Percentiles rank a stretch among this genome's conserved stretches.
Evolutionary conservation across 495 filamentous ascomycete species (phyloP).

Genomic region (Aspergillus nanangensis): DNA sequence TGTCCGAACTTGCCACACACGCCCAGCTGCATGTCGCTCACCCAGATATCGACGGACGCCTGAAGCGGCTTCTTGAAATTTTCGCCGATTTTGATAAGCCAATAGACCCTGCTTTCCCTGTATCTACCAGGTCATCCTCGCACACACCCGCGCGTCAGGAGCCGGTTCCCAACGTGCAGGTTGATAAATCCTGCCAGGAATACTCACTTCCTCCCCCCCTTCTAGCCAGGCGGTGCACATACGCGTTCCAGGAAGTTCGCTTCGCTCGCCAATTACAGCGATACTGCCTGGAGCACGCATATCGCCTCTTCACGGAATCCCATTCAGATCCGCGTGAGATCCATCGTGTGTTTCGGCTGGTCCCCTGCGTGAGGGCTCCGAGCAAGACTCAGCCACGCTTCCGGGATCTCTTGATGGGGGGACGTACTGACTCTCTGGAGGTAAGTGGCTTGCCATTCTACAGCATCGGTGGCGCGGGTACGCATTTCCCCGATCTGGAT

Average conservation of each 20-base stretch:
- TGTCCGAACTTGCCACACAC: background rate
- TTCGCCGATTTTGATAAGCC: background rate
- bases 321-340: constrained; percentile 44
- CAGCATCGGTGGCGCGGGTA: constrained; percentile 64
- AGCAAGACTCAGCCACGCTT: constrained; percentile 45
- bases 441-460: constrained; percentile 56
- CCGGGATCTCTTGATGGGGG: constrained; percentile 22
- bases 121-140: background rate
- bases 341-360: constrained; percentile 62
- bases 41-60: constrained; percentile 2
- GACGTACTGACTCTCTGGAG: constrained; percentile 38
- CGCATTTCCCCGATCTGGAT: constrained; percentile 35
- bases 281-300: constrained; percentile 57
- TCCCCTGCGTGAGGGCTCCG: constrained; percentile 52
- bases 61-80: background rate
- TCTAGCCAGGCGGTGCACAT: constrained; percentile 24
- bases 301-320: constrained; percentile 54
- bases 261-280: constrained; percentile 70
- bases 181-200: background rate
- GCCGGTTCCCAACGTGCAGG: background rate
- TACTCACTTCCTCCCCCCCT: background rate
- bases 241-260: constrained; percentile 54
- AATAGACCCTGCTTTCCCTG: background rate
- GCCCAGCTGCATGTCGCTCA: constrained; percentile 5
- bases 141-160: background rate